A percentile compares a stretch with the other conserved stretches of the same genome.
Conservation (phyloP, 208 protist species). For the Acanthamoeba lugdunensis region DNA sequence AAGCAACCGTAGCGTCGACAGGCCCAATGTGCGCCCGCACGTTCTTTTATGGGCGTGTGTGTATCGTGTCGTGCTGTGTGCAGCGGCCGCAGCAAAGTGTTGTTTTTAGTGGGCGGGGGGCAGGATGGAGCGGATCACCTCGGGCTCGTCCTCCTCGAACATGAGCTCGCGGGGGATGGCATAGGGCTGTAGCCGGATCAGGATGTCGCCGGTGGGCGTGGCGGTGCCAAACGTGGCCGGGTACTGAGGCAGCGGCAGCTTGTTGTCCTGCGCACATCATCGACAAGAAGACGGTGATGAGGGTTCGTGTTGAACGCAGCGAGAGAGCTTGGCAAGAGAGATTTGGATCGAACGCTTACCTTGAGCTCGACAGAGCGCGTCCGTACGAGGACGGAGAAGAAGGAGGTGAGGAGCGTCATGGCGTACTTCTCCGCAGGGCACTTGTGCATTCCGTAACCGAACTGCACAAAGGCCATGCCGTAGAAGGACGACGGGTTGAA, state of each 20-base stretch:
- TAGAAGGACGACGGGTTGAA: constrained; percentile 39
- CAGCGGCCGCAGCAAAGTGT: neutral
- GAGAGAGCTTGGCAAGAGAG: neutral
- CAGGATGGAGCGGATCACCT: constrained; percentile 14
- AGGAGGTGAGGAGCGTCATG: constrained; percentile 4
- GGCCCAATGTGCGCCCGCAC: too few species aligned
- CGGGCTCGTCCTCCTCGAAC: constrained; percentile 23
- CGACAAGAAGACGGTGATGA: neutral
- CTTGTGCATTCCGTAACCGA: constrained; percentile 19
- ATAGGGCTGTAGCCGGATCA: neutral
- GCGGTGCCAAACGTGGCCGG: neutral
- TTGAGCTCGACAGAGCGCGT: constrained; percentile 16
- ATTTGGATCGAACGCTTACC: neutral
- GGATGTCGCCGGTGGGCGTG: neutral
- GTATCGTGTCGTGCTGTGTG: too few species aligned
- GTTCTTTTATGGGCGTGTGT: too few species aligned
- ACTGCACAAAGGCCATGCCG: constrained; percentile 55
- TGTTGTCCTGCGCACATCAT: constrained; percentile 7
- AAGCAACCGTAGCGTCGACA: too few species aligned
- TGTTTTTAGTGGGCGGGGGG: constrained; percentile 3
- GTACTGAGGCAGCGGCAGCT: constrained; percentile 10
- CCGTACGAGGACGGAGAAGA: constrained; percentile 21
- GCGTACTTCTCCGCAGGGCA: constrained; percentile 46
- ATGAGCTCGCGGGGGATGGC: constrained; percentile 2
- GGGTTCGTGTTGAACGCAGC: neutral